Base-by-base conservation (phyloP, 345 rosid genomes). In the Boechera retrofracta region DNA sequence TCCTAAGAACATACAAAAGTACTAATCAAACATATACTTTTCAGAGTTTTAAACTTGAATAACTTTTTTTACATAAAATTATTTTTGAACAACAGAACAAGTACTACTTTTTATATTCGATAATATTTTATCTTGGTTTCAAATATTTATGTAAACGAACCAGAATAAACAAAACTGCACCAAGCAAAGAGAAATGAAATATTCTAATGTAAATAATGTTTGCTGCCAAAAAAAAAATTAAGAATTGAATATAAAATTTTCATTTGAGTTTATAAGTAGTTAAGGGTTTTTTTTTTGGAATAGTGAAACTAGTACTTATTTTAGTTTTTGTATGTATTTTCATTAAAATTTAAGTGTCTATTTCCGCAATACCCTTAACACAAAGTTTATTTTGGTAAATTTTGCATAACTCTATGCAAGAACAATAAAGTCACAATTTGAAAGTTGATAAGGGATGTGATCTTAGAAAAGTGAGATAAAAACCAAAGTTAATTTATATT, bases 401-500 rank as follows among this genome's bases (percentile, higher is more conserved):
- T 35, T 35, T 2, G 28, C 29, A 9, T 10, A 16, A 52, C 58
- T 7, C 15, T 10, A 18, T 13, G 10, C 7, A 58, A 48, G 38
- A 36, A 4, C 18, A 21, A 54, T 31, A 55, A n/a, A 54, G 57
- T 26, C 53, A 64, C 21, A 35, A 21, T 41, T 45, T 66, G 66
- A 75, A 61, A 59, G 79, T 52, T 28, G 38, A 64, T 44, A 28
- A 69, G n/a, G 8, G 67, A 29, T 38, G 12, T 55, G 76, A 64
- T 71, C 26, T 41, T 42, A n/a, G 12, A 69, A 48, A 77, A 47
- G 60, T 63, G 53, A 71, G 67, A 77, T 47, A 33, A 71, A 21
- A 77, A 77, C 38, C 35, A 71, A 77, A 77, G 72, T 38, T 64
- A 26, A 71, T 28, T 45, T 47, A 71, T 56, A 64, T 57, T 77